These are phyloP conservation scores for Volvox reticuliferus DNA, from an alignment of 139 green algal genomes.

Conservation along the genomic window DNA sequence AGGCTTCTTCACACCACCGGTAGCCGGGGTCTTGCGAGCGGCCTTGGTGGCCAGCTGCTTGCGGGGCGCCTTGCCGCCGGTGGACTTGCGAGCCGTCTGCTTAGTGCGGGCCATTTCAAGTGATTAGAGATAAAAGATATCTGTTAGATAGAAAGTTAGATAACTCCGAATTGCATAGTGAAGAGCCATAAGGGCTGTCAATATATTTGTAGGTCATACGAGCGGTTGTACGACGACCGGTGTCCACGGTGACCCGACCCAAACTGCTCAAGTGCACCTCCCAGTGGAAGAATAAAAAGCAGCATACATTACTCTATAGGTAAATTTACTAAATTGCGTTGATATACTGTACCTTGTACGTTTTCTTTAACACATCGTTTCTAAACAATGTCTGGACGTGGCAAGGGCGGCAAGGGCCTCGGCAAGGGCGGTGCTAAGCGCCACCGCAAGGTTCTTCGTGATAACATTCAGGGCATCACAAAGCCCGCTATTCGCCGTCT, in stretches of 20 bases:
- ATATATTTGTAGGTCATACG: no score
- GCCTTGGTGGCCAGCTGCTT: conserved; percentile 96
- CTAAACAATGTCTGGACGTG: conserved; percentile 83
- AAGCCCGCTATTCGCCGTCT: conserved; percentile 91
- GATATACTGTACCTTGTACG: no score
- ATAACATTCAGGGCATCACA: conserved; percentile 98
- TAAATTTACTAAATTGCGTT: no score
- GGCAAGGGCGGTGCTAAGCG: conserved; percentile 93
- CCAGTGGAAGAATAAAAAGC: no score
- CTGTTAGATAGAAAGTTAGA: no score
- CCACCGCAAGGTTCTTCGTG: conserved; percentile 92
- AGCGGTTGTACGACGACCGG: neutral
- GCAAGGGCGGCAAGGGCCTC: conserved; percentile 94
- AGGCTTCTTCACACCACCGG: conserved; percentile 93
- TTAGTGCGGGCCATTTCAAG: conserved; percentile 99
- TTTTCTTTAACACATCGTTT: no score
- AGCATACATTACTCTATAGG: no score
- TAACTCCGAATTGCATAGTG: no score
- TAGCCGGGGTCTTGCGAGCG: conserved; percentile 91
- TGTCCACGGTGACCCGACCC: neutral
- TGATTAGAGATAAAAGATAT: no score
- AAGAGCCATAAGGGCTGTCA: no score
- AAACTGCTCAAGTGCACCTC: neutral
- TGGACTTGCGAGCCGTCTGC: conserved; percentile 97
- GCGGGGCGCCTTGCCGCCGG: conserved; percentile 93